A percentile compares a stretch with the other conserved stretches of the same genome.
These are phyloP conservation scores for Lactifluus hygrophoroides DNA, from an alignment of 768 basidiomycete genomes.

Conservation along the genomic window DNA sequence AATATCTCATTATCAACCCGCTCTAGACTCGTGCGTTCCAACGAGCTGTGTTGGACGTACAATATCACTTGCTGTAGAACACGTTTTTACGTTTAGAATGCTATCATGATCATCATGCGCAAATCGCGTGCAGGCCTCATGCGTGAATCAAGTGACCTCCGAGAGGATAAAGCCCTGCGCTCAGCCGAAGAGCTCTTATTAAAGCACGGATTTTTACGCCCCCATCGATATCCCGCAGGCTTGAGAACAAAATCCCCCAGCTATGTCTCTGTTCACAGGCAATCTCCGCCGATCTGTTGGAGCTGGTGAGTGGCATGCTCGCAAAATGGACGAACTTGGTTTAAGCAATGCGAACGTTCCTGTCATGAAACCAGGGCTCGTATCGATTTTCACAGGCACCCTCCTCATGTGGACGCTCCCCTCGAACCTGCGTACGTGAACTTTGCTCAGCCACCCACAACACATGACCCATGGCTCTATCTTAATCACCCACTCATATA, in stretches of 20 bases:
- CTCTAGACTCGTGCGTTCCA: not conserved
- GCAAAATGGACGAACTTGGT: not conserved
- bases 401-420: conserved; percentile 32
- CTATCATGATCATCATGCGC: conserved; percentile 3
- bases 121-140: conserved; percentile 15
- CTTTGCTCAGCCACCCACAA: not conserved
- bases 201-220: conserved; percentile 5
- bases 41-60: not conserved
- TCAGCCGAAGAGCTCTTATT: not conserved
- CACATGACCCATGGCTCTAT: conserved; percentile 2
- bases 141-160: not conserved
- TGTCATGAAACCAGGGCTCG: not conserved
- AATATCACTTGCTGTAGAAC: conserved; percentile 16
- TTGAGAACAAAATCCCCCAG: not conserved
- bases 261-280: conserved; percentile 16
- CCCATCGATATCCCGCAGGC: too few species aligned
- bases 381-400: conserved; percentile 9
- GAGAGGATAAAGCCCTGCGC: conserved; percentile 4
- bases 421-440: conserved; percentile 29
- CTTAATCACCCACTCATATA: not conserved
- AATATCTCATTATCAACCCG: not conserved
- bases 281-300: conserved; percentile 20
- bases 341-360: too few species aligned
- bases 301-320: conserved; percentile 12
- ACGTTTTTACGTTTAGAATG: conserved; percentile 14